Percentiles rank a stretch among this genome's conserved stretches.
Evolutionary conservation across 2,329 filamentous ascomycete species (phyloP).

Genomic region (Sarocladiaceae sp.): DNA sequence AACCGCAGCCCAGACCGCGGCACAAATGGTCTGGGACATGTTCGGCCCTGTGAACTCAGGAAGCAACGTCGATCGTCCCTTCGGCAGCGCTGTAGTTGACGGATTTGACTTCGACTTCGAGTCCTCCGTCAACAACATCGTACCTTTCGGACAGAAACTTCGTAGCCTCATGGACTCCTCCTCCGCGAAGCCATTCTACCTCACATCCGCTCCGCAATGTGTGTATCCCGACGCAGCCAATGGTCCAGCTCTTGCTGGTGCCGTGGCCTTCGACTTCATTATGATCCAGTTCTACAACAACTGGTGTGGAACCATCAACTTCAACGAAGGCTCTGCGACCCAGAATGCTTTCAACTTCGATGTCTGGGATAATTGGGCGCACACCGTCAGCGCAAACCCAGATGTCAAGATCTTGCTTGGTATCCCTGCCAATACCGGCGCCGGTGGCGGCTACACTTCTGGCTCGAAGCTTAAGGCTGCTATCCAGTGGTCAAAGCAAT

Average conservation of each 20-base stretch:
- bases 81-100: constrained; percentile 61
- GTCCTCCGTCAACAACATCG: constrained; percentile 53
- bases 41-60: constrained; percentile 55
- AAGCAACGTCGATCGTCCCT: constrained; percentile 54
- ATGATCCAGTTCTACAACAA: constrained; percentile 69
- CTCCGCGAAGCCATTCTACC: constrained; percentile 50
- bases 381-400: constrained; percentile 50
- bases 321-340: constrained; percentile 32
- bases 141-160: constrained; percentile 55
- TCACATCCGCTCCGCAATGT: constrained; percentile 67
- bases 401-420: constrained; percentile 60
- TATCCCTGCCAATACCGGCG: constrained; percentile 50
- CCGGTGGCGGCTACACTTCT: constrained; percentile 51
- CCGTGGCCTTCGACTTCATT: constrained; percentile 55
- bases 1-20: constrained; percentile 48
- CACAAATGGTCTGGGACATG: constrained; percentile 63
- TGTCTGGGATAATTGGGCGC: constrained; percentile 64
- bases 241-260: constrained; percentile 50
- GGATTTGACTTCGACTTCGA: constrained; percentile 79
- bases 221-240: constrained; percentile 59
- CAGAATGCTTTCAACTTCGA: constrained; percentile 58
- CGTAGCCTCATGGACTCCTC: constrained; percentile 46
- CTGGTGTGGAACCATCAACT: constrained; percentile 56
- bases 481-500: constrained; percentile 50
- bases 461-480: constrained; percentile 42